Evolutionary conservation across 768 basidiomycete genomes (phyloP), one percentile per base, ranked within the genome.

Genomic region (Amanita molliuscula): DNA sequence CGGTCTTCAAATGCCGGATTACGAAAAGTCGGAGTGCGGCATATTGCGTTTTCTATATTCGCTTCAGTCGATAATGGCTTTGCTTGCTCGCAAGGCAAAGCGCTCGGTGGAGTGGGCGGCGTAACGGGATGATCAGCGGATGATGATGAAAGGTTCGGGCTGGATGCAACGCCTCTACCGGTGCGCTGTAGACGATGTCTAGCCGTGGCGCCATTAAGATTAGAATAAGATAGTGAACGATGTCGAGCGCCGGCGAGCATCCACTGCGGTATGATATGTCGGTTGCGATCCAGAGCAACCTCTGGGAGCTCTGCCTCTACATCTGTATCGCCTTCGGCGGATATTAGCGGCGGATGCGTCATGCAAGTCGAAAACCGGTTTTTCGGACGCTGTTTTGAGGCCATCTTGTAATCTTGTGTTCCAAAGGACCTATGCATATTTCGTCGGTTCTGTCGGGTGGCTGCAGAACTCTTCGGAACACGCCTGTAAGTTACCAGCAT

Each of bases 211-310:
- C 62, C 53, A 51, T 69, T 66, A 69, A 35, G 58, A 47, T 70
- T 76, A 15, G 78, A 77, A 43, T 75, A 66, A 3, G 77, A 76
- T 28, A 70, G 59, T 13, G 79, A 76, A 23, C 74, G 71, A 59
- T 72, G 70, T 42, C 77, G 66, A 48, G 65, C 65, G 13, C 70
- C 73, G 28, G 74, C 73, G 40, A 96, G 72, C 67, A 97, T 71
- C 88, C 92, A 96, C 55, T 92, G 81, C 3, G 96, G 95, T 43
- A 99, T 82, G 53, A 99, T 96, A 65, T 99, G 96, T n/a, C 87
- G 77, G 63, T 99, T 79, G 54, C 81, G 82, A 58, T 94, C 93
- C 43, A 99, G 74, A 6, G 81, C 81, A 11, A 99, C 96, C 65
- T 98, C 95, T 1, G 96, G 96, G 59, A 97, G 74, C 65, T 98